Conservation (phyloP, 2,329 filamentous ascomycete species). For the Cladosporium sp. region DNA sequence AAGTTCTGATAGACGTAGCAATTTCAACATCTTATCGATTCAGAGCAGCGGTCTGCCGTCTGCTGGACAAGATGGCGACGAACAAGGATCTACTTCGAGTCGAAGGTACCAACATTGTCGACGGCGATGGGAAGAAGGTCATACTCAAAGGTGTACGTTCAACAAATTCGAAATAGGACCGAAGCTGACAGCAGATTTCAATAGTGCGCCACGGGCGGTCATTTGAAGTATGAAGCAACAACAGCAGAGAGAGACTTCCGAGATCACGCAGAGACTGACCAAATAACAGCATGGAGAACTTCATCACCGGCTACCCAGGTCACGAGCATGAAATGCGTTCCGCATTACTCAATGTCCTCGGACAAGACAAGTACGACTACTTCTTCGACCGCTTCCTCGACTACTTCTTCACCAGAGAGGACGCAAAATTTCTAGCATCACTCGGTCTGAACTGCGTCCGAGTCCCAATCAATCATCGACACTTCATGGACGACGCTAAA, state of each 20-base stretch:
- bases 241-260: neutral
- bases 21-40: too few species aligned
- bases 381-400: constrained; percentile 57
- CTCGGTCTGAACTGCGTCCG: constrained; percentile 56
- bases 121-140: constrained; percentile 40
- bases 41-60: too few species aligned
- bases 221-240: constrained; percentile 19
- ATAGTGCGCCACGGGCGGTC: constrained; percentile 13
- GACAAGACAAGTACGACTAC: constrained; percentile 54
- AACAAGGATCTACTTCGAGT: constrained; percentile 36
- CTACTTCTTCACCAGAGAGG: constrained; percentile 57
- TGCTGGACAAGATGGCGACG: constrained; percentile 4
- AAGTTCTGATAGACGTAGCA: too few species aligned
- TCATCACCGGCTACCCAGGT: constrained; percentile 60
- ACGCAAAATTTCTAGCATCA: constrained; percentile 55
- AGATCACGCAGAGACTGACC: neutral
- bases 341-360: constrained; percentile 51
- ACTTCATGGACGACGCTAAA: constrained; percentile 49
- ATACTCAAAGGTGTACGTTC: constrained; percentile 43
- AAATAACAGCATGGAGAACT: constrained; percentile 47
- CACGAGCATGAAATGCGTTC: constrained; percentile 55
- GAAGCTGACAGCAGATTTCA: neutral
- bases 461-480: constrained; percentile 58
- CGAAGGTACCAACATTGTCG: constrained; percentile 42
- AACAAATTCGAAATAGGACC: constrained; percentile 38